A percentile compares a stretch with the other conserved stretches of the same genome.
phyloP scores from a whole-genome alignment of 495 filamentous ascomycete genomes.

The Symbiotaphrina buchneri region DNA sequence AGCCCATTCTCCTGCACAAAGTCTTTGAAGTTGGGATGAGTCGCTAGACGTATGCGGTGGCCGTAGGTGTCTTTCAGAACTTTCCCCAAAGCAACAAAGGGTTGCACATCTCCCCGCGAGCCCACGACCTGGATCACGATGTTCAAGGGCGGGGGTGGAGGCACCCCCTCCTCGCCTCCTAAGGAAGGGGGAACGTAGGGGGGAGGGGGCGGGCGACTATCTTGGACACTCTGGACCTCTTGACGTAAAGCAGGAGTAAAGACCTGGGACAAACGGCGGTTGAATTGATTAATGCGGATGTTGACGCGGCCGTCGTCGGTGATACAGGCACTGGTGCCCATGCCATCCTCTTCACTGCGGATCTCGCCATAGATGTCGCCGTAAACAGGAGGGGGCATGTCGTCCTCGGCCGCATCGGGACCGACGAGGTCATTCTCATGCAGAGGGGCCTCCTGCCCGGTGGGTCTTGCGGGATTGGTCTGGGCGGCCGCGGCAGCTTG shows the following conservation, averaged over 20 bases:
- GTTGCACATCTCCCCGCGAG: constrained; percentile 55
- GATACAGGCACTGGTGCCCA: constrained; percentile 2
- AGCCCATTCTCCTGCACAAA: constrained; percentile 47
- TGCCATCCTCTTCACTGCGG: no score
- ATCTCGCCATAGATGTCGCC: no score
- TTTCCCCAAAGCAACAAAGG: constrained; percentile 46
- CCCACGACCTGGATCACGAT: constrained; percentile 67
- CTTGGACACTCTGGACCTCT: constrained; percentile 18
- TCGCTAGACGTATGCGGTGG: constrained; percentile 61
- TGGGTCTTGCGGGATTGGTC: no score
- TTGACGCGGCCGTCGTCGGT: constrained; percentile 48
- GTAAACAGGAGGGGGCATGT: no score
- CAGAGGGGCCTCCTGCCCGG: no score
- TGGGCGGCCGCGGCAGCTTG: no score
- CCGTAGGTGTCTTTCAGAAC: constrained; percentile 34
- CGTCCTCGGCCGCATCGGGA: no score
- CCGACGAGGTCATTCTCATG: no score
- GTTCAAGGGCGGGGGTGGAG: constrained; percentile 35
- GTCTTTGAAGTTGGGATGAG: constrained; percentile 45
- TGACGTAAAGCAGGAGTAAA: constrained; percentile 38
- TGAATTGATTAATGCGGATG: constrained; percentile 51
- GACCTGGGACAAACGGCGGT: constrained; percentile 35
- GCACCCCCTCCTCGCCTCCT: constrained; percentile 31
- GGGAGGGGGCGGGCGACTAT: constrained; percentile 22
- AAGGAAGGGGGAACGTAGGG: constrained; percentile 38